These are phyloP conservation scores for Wallacemonas rigidus DNA, from an alignment of 208 protist genomes.

Conservation along the genomic window DNA sequence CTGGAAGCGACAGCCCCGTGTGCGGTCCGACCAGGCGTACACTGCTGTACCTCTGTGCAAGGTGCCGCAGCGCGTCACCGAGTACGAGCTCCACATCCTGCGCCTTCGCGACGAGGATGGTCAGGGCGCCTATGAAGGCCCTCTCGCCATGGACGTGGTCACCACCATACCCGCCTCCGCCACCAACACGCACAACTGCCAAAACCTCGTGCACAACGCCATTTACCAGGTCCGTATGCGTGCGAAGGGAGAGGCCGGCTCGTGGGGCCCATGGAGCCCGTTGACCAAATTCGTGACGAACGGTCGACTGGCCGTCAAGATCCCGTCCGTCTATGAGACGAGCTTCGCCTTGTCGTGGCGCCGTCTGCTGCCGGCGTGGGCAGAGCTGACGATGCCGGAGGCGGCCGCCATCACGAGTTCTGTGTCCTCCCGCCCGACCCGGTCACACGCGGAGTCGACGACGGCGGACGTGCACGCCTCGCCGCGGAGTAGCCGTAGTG, in stretches of 20 bases:
- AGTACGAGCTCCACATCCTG: slow-evolving; percentile 77
- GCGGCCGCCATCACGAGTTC: not conserved
- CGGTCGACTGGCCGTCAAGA: slow-evolving; percentile 68
- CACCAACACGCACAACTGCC: slow-evolving; percentile 53
- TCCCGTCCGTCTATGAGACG: slow-evolving; percentile 80
- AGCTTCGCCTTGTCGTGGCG: slow-evolving; percentile 71
- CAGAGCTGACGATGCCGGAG: not conserved
- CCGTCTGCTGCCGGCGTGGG: slow-evolving; percentile 59
- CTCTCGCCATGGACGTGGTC: slow-evolving; percentile 60
- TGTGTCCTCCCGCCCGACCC: not conserved
- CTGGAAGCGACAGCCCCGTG: slow-evolving; percentile 37
- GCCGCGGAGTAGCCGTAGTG: not conserved
- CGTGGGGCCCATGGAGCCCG: slow-evolving; percentile 89
- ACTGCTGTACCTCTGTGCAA: slow-evolving; percentile 11
- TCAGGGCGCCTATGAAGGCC: slow-evolving; percentile 46
- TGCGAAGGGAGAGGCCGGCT: slow-evolving; percentile 61
- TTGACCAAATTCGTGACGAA: slow-evolving; percentile 83
- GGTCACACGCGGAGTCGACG: slow-evolving; percentile 2
- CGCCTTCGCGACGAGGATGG: slow-evolving; percentile 59
- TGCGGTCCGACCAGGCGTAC: not conserved
- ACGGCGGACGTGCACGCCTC: not conserved
- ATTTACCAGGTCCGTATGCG: slow-evolving; percentile 87
- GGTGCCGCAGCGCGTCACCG: slow-evolving; percentile 23
- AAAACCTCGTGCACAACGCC: slow-evolving; percentile 73
- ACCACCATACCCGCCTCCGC: slow-evolving; percentile 47